phyloP scores from a whole-genome alignment of 345 rosid genomes.

The Citropsis articulata region DNA sequence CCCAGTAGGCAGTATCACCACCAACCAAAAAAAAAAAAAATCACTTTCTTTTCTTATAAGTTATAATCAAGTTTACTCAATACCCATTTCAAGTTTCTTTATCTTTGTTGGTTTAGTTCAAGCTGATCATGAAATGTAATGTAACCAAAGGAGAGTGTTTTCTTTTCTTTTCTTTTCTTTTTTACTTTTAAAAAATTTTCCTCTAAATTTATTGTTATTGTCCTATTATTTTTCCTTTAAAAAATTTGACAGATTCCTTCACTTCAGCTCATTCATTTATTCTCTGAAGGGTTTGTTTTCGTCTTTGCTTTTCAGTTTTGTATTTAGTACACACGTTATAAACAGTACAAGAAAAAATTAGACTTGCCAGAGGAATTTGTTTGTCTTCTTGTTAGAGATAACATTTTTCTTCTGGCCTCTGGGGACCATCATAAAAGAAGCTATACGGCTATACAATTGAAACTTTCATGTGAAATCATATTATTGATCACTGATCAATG shows the following conservation, averaged over 20 bases:
- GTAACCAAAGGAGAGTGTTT: not conserved
- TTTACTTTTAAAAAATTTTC: no score
- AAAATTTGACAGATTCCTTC: not conserved
- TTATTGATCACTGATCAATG: not conserved
- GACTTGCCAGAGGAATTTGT: conserved; percentile 1
- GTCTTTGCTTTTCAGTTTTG: not conserved
- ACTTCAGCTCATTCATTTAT: not conserved
- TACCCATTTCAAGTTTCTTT: not conserved
- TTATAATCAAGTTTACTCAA: not conserved
- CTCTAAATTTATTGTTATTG: no score
- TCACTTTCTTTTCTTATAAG: not conserved
- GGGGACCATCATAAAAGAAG: not conserved
- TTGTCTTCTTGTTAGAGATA: conserved; percentile 15
- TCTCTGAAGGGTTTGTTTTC: not conserved
- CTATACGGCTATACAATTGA: not conserved
- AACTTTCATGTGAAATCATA: not conserved
- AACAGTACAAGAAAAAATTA: not conserved
- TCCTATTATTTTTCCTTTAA: not conserved
- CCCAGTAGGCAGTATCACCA: not conserved
- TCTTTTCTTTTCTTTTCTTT: no score
- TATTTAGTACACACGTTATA: not conserved
- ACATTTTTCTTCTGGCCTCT: not conserved
- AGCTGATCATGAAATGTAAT: not conserved
- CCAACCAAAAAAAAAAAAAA: not conserved
- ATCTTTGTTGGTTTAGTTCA: not conserved